Evolutionary conservation across 768 basidiomycete species (phyloP), one percentile per base, ranked within the genome.

Genomic region (Panaeolus papilionaceus): DNA sequence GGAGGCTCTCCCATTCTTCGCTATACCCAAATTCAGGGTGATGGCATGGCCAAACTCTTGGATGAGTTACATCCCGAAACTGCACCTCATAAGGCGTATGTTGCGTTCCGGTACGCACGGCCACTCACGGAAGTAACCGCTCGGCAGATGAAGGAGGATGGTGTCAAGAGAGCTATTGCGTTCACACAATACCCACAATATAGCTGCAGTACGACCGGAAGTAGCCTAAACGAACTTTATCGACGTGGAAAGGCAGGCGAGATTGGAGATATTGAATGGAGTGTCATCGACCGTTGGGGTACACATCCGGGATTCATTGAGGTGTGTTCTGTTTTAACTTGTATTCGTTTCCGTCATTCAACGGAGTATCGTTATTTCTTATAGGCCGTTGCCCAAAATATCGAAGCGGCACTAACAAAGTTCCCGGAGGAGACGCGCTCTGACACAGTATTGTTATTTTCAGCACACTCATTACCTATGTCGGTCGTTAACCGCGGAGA

Each of bases 111-210:
- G 67, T 95, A 99, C 77, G 95, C 93, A 28, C 85, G 88, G 47
- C 98, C 96, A 3, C 81, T 99, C 66, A 98, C 96, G 33, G 89
- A 92, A 72, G 89, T 90, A 74, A 91, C 93, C 33, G 86, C 94
- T 11, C 85, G 82, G 65, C 89, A 94, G 78, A 91, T 99, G 91
- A 89, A 89, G 79, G 86, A 82, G 64, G 98, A 99, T 75, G 95
- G 96, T 23, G 95, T 99, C 38, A 91, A 86, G 77, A 84, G 96
- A 69, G 98, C 97, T 0, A 83, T 99, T 33, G 98, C 96, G 20
- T 99, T 99, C 81, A 94, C 94, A 3, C 98, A 99, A 79, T 99
- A 99, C 77, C 98, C 98, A 0, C 98, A 99, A 78, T 99, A 99
- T 79, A 94, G 92, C 74, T 99, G 98, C 79, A 96, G 94, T 69